Conservation (phyloP, 306 rosid genomes). For the Malus domestica region ASM211411v1 NC_041798.1:35181001-35181500, state of each 20-base stretch:
- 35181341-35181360: slow-evolving; percentile 15
- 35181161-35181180: slow-evolving; percentile 20
- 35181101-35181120: too few relatives aligned
- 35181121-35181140: too few relatives aligned
- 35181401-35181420: slow-evolving; percentile 16
- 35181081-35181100: too few relatives aligned
- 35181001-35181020: too few relatives aligned
- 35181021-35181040: too few relatives aligned
- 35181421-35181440: slow-evolving; percentile 32
- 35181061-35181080: too few relatives aligned
- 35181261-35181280: slow-evolving; percentile 40
- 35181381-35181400: slow-evolving; percentile 38
- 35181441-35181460: slow-evolving; percentile 21
- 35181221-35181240: slow-evolving; percentile 42
- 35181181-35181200: slow-evolving; percentile 25
- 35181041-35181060: too few relatives aligned
- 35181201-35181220: slow-evolving; percentile 33
- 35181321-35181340: slow-evolving; percentile 20
- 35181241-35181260: slow-evolving; percentile 37
- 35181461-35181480: slow-evolving; percentile 15
- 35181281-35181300: slow-evolving; percentile 31
- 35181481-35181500: slow-evolving; percentile 34
- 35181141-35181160: too few relatives aligned
- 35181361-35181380: slow-evolving; percentile 32
- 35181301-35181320: slow-evolving; percentile 37